Evolutionary conservation across 441 rosid species (phyloP).

Genomic region (Dalechampia spathulata): DNA sequence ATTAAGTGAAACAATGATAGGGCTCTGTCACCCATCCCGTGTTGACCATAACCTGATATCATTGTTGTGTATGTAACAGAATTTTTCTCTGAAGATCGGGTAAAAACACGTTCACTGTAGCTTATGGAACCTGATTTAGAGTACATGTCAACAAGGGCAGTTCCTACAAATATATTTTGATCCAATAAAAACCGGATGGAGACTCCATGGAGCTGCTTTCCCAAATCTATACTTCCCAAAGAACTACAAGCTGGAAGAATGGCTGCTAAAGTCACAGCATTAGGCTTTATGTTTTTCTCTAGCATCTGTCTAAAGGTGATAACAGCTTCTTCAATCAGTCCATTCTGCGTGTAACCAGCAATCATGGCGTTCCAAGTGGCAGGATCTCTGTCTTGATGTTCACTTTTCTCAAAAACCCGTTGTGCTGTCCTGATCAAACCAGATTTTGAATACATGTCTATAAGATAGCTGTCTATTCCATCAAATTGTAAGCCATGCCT

Average conservation of each 20-base stretch:
- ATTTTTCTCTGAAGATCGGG: conserved; percentile 41
- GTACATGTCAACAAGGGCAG: conserved; percentile 79
- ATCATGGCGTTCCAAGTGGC: conserved; percentile 94
- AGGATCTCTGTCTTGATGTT: conserved; percentile 39
- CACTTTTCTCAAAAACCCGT: conserved; percentile 35
- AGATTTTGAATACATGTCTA: conserved; percentile 83
- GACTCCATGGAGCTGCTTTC: conserved; percentile 75
- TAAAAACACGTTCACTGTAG: conserved; percentile 56
- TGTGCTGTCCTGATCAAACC: conserved; percentile 48
- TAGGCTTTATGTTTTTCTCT: conserved; percentile 44
- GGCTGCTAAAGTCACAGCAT: conserved; percentile 66
- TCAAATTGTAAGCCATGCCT: conserved; percentile 53
- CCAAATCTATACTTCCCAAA: conserved; percentile 51
- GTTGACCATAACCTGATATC: conserved; percentile 81
- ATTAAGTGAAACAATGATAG: conserved; percentile 63
- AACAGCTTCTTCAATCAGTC: conserved; percentile 49
- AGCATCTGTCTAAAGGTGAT: conserved; percentile 49
- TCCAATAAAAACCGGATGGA: conserved; percentile 53
- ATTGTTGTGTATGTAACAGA: conserved; percentile 69
- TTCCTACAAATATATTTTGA: conserved; percentile 57
- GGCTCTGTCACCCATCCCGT: conserved; percentile 75
- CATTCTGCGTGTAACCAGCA: conserved; percentile 73
- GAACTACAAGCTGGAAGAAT: conserved; percentile 71
- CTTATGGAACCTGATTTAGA: conserved; percentile 65
- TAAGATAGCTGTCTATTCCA: conserved; percentile 74